Base-by-base conservation (phyloP, 139 green algal genomes). In the Chlamydomonas urium region DNA sequence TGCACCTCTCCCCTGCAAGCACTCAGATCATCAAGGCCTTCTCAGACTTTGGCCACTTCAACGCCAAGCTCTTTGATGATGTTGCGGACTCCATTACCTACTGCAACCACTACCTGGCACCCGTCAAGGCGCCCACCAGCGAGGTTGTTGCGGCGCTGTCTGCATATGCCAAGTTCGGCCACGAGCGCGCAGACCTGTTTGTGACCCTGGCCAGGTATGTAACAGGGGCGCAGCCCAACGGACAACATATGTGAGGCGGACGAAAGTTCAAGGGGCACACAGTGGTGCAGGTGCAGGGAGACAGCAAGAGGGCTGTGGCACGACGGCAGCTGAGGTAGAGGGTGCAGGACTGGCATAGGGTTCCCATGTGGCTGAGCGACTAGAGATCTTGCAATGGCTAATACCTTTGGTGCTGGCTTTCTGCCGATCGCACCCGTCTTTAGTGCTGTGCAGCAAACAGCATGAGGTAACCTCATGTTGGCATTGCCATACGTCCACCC, bases 91-190 rank as follows among this genome's bases (percentile, higher is more conserved):
- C 59, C 38, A 81, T 84, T 60, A 76, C 79, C 14, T 84, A 84
- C 66, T 77, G 69, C 69, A 84, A 84, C 74, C 74, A 84, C 74
- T 84, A 84, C 74, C 70, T 84, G 58, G 74, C 79, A 3, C 74
- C 79, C 66, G 62, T 81, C 45, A 74, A 77, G 65, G 66, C 63
- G 45, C 47, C 42, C 24, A 71, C 63, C 10, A 26, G 17, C 2
- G 36, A 75, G 59, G 58, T 82, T 4, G 59, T 58, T 5, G 63
- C 28, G 8, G 78, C 69, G 1, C 76, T 84, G n/a, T 53, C 73
- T 1, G 73, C 63, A 0, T 84, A 71, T 61, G 66, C 69, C 17
- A 84, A 84, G 78, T 73, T 70, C 31, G 69, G 71, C 26, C 73
- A 80, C 36, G 78, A 80, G 61, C 78, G 78, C 57, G 78, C 61